Percentiles rank a stretch among this genome's conserved stretches.
These are phyloP conservation scores for Eimeria zaria DNA, from an alignment of 169 alveolate species.

Conservation along the genomic window DNA sequence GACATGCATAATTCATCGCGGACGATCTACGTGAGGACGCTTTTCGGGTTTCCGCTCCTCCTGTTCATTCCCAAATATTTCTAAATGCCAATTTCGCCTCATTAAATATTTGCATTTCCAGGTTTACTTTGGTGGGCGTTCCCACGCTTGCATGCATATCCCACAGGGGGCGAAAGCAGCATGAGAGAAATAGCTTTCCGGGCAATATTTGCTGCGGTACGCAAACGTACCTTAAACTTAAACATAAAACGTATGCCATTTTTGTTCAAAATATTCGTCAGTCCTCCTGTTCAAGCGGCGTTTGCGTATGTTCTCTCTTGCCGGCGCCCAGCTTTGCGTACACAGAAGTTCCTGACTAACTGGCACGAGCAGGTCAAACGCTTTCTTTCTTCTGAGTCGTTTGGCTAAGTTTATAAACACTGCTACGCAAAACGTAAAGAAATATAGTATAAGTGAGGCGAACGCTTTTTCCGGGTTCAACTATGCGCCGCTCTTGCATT, in stretches of 20 bases:
- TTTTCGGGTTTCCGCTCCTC: no score
- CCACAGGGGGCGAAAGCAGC: no score
- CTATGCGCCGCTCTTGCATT: neutral
- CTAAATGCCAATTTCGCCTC: neutral
- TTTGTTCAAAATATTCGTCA: neutral
- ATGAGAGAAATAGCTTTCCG: no score
- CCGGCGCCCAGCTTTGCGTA: neutral
- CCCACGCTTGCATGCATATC: no score
- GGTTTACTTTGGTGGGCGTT: neutral
- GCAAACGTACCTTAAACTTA: neutral
- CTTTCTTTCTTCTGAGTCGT: no score
- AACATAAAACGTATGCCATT: neutral
- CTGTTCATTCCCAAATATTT: no score
- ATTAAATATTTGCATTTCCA: neutral
- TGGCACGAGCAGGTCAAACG: neutral
- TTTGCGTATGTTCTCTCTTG: neutral
- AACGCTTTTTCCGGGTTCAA: no score
- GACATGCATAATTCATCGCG: no score
- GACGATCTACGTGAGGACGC: no score
- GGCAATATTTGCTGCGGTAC: neutral
- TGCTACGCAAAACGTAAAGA: no score
- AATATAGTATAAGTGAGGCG: no score
- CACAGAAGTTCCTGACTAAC: neutral
- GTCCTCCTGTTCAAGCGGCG: neutral
- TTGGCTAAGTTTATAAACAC: no score